Base-by-base conservation (phyloP, 176 grass and related monocot genomes). In the Areca catechu region DNA sequence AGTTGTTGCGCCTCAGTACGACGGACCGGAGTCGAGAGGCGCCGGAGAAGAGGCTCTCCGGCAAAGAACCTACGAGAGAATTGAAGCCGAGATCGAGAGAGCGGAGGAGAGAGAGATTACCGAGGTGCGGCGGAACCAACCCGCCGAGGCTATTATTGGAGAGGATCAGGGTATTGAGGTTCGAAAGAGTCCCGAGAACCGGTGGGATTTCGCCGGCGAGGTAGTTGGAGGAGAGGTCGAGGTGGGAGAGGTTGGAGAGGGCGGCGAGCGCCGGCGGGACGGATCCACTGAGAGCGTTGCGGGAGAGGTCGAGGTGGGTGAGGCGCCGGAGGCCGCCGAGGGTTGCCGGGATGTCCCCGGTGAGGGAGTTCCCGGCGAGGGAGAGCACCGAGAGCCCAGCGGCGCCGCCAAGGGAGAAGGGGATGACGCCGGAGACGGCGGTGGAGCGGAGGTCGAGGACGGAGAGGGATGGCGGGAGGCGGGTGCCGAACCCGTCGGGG, bases 301-400 rank as follows among this genome's bases (percentile, higher is more conserved):
- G 74, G 54, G 84, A 29, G 50, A 98, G 87, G 74, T 83, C 83
- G 2, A 98, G 16, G 24, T 71, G 74, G 23, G 69, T 58, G 53
- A 96, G 71, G 28, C 66, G 74, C 3, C 88, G 76, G 22, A 29
- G 61, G 56, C 30, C 61, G 62, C 81, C 78, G 27, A 98, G 88
- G 80, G 83, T 88, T 3, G 50, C 52, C 7, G 93, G 93, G 73
- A 98, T 85, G 57, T 24, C 28, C 5, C 87, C 93, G 4, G 81
- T 81, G 24, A 97, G 81, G 63, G 69, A 29, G 78, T 92, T 92
- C 60, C 81, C 75, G 6, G 93, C 7, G 9, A 43, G 34, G 2
- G 34, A 43, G 34, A 43, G 34, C 34, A 43, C 34, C 2, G 34
- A 10, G 34, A 43, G 34, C 2, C 34, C 34, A 10, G 9, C 34